Evolutionary conservation across 1,139 yeast genomes (phyloP).

Genomic region (Yarrowia galli): DNA sequence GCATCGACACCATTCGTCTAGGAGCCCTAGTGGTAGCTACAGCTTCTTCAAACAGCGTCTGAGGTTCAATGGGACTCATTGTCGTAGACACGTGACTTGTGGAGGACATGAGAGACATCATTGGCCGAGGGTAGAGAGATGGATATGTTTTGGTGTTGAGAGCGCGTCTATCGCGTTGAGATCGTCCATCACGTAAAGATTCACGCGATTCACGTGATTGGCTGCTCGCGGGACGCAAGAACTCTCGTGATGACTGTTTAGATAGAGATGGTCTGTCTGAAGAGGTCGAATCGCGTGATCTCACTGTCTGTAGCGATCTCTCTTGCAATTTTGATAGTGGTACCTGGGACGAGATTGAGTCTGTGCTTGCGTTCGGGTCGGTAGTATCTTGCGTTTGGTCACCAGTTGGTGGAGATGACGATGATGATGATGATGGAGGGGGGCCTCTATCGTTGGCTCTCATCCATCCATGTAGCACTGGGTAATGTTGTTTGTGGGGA

Average conservation of each 20-base stretch:
- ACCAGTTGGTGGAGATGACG: background rate
- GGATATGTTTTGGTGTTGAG: conserved; percentile 32
- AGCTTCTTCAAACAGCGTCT: conserved; percentile 28
- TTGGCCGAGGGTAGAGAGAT: conserved; percentile 9
- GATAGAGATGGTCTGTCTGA: background rate
- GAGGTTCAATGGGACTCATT: conserved; percentile 27
- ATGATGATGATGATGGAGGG: background rate
- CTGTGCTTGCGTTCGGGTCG: background rate
- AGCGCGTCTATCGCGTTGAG: background rate
- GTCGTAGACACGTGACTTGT: conserved; percentile 19
- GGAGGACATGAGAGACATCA: conserved; percentile 28
- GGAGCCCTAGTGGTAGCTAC: conserved; percentile 19
- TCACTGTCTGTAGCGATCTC: conserved; percentile 3
- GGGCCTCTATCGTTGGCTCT: background rate
- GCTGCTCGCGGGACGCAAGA: conserved; percentile 1
- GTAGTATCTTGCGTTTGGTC: background rate
- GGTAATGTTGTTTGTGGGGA: conserved; percentile 33
- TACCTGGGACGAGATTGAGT: background rate
- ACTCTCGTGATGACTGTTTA: conserved; percentile 7
- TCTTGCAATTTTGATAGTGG: conserved; percentile 13
- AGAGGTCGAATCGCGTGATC: conserved; percentile 3
- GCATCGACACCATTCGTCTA: conserved; percentile 19
- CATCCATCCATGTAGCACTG: conserved; percentile 18
- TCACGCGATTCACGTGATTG: conserved; percentile 17
- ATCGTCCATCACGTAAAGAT: background rate